A percentile compares a stretch with the other conserved stretches of the same genome.
Evolutionary conservation across 768 basidiomycete species (phyloP).

Genomic region (Neoboletus subvelutipes): DNA sequence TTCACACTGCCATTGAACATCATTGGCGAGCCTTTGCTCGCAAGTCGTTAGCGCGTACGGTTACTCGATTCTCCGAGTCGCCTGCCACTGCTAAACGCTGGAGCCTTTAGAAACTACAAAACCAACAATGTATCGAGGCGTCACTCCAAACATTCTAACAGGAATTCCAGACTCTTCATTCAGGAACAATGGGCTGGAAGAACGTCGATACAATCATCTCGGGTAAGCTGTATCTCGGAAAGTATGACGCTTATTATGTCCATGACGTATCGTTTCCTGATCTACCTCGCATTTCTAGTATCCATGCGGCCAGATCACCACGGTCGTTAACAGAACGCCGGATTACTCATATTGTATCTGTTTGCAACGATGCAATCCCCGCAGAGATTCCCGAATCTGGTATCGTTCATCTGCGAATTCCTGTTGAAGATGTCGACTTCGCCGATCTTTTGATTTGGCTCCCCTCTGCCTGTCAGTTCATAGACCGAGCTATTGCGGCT

Average conservation of each 20-base stretch:
- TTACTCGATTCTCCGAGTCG: constrained; percentile 33
- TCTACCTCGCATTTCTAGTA: constrained; percentile 45
- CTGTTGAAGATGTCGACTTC: constrained; percentile 67
- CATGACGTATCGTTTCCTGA: constrained; percentile 40
- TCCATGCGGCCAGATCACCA: constrained; percentile 68
- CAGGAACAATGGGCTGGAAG: constrained; percentile 48
- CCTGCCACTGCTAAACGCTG: constrained; percentile 23
- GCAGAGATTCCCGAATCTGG: constrained; percentile 71
- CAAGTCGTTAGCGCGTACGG: constrained; percentile 27
- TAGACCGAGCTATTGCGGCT: constrained; percentile 56
- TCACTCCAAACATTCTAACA: constrained; percentile 24
- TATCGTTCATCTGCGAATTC: constrained; percentile 66
- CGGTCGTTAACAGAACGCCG: constrained; percentile 70
- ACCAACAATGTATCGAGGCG: constrained; percentile 30
- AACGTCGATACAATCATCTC: constrained; percentile 69
- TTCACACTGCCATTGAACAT: constrained; percentile 33
- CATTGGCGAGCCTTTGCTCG: constrained; percentile 21
- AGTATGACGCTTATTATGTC: constrained; percentile 47
- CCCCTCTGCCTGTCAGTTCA: constrained; percentile 65
- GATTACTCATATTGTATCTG: constrained; percentile 79
- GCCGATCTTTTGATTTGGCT: constrained; percentile 67
- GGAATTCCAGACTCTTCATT: constrained; percentile 28
- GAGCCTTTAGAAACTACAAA: constrained; percentile 31
- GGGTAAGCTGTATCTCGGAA: constrained; percentile 68
- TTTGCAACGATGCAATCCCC: constrained; percentile 70